These are phyloP conservation scores for Symbiodinium natans DNA, from an alignment of 73 alveolate genomes.

Conservation along the genomic window DNA sequence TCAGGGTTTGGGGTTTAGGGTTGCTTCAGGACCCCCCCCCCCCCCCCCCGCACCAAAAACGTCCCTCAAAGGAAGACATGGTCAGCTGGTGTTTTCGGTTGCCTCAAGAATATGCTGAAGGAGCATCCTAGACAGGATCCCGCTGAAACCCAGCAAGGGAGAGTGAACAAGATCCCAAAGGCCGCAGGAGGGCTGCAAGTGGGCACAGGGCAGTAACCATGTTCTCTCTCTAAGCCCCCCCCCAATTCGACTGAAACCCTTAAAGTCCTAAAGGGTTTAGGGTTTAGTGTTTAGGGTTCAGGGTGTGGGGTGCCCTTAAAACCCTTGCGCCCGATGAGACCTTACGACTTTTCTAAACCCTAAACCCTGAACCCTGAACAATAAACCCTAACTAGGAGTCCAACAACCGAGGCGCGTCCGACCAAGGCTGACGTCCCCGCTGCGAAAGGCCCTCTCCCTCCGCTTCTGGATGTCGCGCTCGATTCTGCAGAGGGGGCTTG, in stretches of 20 bases:
- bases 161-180: too few species aligned
- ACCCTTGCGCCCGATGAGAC: not conserved
- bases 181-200: too few species aligned
- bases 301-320: too few species aligned
- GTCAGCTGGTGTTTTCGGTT: too few species aligned
- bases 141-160: too few species aligned
- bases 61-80: too few species aligned
- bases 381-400: not conserved
- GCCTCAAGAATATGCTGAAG: too few species aligned
- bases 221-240: not conserved
- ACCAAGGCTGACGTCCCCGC: conserved; percentile 37
- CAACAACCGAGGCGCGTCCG: conserved; percentile 5
- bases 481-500: conserved; percentile 17
- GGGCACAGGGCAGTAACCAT: too few species aligned
- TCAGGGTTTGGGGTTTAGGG: too few species aligned
- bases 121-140: too few species aligned
- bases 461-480: conserved; percentile 76
- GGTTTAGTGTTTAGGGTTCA: not conserved
- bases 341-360: not conserved
- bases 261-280: not conserved
- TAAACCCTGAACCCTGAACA: not conserved
- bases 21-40: too few species aligned
- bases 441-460: conserved; percentile 37
- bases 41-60: too few species aligned
- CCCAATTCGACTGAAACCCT: not conserved